Evolutionary conservation across 345 rosid species (phyloP), one percentile per base, ranked within the genome.

Genomic region (Dimocarpus longan): DNA sequence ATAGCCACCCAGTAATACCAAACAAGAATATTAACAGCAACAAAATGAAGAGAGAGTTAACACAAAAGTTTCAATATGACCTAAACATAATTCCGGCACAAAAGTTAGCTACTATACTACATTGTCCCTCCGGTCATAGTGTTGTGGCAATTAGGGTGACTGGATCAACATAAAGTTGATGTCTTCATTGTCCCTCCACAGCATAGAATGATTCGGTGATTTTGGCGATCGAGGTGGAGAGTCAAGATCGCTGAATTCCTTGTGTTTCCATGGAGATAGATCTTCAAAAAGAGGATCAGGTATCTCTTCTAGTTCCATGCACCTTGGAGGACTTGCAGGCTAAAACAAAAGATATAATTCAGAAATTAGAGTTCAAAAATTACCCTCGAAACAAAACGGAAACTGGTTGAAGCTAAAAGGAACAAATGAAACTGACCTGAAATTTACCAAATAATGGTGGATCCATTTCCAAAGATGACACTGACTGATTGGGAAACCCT

Each of bases 291-390:
- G 18, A 72, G 57, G 57, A 74, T 74, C 88, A 59, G 37, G 59
- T 75, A 82, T 80, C 84, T 85, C 85, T 42, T 81, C 82, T 59
- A 78, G 54, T 44, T 85, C 70, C 66, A 68, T 82, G 81, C 43
- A 50, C 76, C 46, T 80, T 22, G 39, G 66, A 5, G 87, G 81
- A 80, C 82, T 85, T 67, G 71, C 79, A 5, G 3, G 69, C 87
- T 84, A 46, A 62, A 46, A 73, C 19, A 68, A 8, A 46, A 32
- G 57, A 8, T 63, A 22, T 26, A 43, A 15, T 22, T 54, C 10
- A 54, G 8, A 32, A 3, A 28, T 50, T 5, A 15, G 10, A 74
- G 40, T 12, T 1, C 7, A 43, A 43, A 73, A 4, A 52, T 8
- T 52, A 52, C 26, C 6, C 37, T 3, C 12, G 21, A 40, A 10